Evolutionary conservation across 345 rosid species (phyloP).

Genomic region (Citrus sinensis): DVS_A1.0 CM039163.1:5729001-5729500

Average conservation of each 20-base stretch:
- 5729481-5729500: background rate
- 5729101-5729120: background rate
- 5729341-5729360: background rate
- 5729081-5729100: background rate
- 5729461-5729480: background rate
- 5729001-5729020: too few species aligned
- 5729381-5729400: slow-evolving; percentile 9
- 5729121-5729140: background rate
- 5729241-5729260: too few species aligned
- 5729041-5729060: background rate
- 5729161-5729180: too few species aligned
- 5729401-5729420: slow-evolving; percentile 11
- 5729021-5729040: too few species aligned
- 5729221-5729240: background rate
- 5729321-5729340: slow-evolving; percentile 1
- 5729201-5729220: background rate
- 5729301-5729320: slow-evolving; percentile 7
- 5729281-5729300: slow-evolving; percentile 13
- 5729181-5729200: background rate
- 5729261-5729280: slow-evolving; percentile 1
- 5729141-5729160: background rate
- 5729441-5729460: background rate
- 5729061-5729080: slow-evolving; percentile 4
- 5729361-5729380: background rate
- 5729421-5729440: slow-evolving; percentile 19